phyloP scores from a whole-genome alignment of 2,329 filamentous ascomycete genomes.

The Colletotrichum sp. region DNA sequence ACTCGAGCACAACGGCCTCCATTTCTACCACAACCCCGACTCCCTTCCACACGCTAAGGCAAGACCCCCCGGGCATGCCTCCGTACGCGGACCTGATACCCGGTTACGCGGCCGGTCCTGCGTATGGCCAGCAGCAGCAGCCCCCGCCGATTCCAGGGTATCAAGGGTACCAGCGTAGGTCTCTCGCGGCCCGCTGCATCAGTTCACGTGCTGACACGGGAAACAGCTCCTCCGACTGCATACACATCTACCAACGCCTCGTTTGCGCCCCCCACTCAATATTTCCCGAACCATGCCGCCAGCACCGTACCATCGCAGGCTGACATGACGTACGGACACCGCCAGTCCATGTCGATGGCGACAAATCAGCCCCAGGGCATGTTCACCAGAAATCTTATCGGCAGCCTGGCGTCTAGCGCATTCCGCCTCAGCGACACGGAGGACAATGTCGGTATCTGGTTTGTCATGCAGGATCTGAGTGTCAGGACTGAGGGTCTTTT shows the following conservation, averaged over 20 bases:
- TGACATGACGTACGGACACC: conserved; percentile 29
- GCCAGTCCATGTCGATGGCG: conserved; percentile 36
- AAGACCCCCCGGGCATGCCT: conserved; percentile 22
- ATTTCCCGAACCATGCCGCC: conserved; percentile 37
- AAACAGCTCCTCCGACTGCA: neutral
- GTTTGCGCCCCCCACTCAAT: conserved; percentile 42
- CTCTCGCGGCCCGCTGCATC: neutral
- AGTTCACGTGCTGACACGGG: neutral
- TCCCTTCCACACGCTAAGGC: conserved; percentile 63
- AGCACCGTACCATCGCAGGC: conserved; percentile 30
- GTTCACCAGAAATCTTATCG: conserved; percentile 95
- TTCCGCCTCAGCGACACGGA: conserved; percentile 81
- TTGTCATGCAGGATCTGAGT: conserved; percentile 92
- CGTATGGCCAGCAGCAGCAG: conserved; percentile 13
- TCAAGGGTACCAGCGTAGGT: conserved; percentile 11
- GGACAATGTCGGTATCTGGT: conserved; percentile 91
- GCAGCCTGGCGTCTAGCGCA: conserved; percentile 87
- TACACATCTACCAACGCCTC: conserved; percentile 28
- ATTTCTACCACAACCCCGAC: conserved; percentile 80
- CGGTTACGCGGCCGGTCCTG: neutral
- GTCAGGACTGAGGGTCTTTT: conserved; percentile 93
- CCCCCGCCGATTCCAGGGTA: neutral
- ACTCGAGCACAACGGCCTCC: conserved; percentile 71
- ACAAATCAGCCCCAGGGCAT: conserved; percentile 73
- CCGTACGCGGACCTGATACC: conserved; percentile 17